Evolutionary conservation across 352 stramenopile genomes (phyloP).

Genomic region (Globisporangium paddicum): DNA sequence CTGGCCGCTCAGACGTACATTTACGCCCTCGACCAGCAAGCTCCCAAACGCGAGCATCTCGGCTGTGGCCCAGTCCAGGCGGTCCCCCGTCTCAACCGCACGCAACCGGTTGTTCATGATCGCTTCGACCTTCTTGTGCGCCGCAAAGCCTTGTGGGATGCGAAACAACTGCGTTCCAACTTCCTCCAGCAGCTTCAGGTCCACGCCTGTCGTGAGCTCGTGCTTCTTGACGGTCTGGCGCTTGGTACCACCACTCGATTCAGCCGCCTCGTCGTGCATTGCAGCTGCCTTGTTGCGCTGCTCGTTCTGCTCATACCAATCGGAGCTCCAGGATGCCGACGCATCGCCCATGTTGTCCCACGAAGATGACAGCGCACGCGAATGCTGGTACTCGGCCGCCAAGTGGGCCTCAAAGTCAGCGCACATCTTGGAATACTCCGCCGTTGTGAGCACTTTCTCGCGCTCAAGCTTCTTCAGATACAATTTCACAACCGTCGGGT

Average conservation of each 20-base stretch:
- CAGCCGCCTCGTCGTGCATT: neutral
- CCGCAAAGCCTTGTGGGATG: slow-evolving; percentile 76
- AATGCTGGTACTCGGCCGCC: slow-evolving; percentile 66
- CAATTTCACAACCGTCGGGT: slow-evolving; percentile 72
- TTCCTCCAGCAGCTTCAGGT: slow-evolving; percentile 63
- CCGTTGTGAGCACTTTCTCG: slow-evolving; percentile 41
- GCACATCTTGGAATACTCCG: slow-evolving; percentile 48
- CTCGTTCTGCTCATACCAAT: slow-evolving; percentile 44
- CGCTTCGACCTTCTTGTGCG: slow-evolving; percentile 81
- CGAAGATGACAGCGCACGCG: slow-evolving; percentile 55
- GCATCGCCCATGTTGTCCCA: slow-evolving; percentile 72
- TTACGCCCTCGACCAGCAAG: slow-evolving; percentile 77
- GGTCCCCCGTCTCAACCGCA: slow-evolving; percentile 72
- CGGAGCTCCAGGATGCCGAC: slow-evolving; percentile 54
- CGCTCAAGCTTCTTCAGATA: slow-evolving; percentile 70
- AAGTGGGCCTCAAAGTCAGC: slow-evolving; percentile 63
- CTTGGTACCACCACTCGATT: neutral
- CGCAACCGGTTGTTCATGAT: slow-evolving; percentile 84
- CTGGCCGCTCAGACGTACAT: slow-evolving; percentile 85
- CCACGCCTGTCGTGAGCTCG: slow-evolving; percentile 53
- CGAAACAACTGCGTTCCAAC: slow-evolving; percentile 75
- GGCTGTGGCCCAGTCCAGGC: slow-evolving; percentile 86
- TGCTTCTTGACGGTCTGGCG: neutral
- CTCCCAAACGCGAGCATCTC: slow-evolving; percentile 86
- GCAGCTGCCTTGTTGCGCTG: slow-evolving; percentile 1